Conservation (phyloP, 1,139 yeast genomes). For the Candida pseudoviswanathii region DNA sequence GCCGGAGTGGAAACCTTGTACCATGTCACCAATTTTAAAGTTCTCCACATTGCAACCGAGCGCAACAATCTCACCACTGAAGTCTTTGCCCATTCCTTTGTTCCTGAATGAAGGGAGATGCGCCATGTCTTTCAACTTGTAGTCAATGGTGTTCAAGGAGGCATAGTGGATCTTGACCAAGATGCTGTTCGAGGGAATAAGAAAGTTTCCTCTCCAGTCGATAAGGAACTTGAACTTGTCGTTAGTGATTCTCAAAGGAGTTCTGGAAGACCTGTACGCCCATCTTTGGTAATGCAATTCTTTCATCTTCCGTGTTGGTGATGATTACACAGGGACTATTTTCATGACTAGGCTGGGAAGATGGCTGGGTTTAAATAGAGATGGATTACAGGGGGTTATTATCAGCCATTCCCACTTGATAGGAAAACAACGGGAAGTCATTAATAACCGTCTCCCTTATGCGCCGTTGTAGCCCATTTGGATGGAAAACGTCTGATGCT, state of each 20-base stretch:
- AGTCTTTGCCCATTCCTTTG: constrained; percentile 66
- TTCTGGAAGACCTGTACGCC: neutral
- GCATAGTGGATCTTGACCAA: constrained; percentile 61
- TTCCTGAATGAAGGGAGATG: constrained; percentile 13
- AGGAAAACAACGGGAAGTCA: too few species aligned
- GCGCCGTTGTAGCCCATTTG: too few species aligned
- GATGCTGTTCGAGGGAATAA: constrained; percentile 42
- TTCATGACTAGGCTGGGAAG: too few species aligned
- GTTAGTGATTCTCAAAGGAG: neutral
- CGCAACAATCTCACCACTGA: constrained; percentile 59
- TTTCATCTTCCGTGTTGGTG: neutral
- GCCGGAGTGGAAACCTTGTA: constrained; percentile 53
- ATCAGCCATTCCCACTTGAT: too few species aligned
- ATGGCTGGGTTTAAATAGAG: neutral
- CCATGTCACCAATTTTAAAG: constrained; percentile 60
- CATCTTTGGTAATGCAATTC: neutral
- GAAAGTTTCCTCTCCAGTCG: neutral
- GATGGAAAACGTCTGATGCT: too few species aligned
- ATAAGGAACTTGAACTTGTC: neutral
- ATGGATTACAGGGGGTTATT: neutral
- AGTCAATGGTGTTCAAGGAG: constrained; percentile 69
- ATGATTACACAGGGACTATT: too few species aligned
- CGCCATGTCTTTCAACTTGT: constrained; percentile 44
- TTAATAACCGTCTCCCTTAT: too few species aligned
- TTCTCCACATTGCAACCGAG: constrained; percentile 43